Evolutionary conservation across 805 yeast species (phyloP), one percentile per base, ranked within the genome.

Genomic region (Dipodascus albidus): DNA sequence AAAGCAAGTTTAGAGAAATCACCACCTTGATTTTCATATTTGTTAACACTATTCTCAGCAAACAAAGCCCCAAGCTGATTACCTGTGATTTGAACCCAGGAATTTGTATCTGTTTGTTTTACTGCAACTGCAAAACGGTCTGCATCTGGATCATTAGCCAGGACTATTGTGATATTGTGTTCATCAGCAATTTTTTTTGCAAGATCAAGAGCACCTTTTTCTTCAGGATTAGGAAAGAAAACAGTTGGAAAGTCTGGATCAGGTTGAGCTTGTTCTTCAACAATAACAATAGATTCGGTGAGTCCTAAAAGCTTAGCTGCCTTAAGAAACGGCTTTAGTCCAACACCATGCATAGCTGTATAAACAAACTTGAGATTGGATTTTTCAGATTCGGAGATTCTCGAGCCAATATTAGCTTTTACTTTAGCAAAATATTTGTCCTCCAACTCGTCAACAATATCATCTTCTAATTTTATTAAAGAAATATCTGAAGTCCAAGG

Each of bases 341-440:
- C 99, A 4, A 91, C 96, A 8, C 99, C 99, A 66, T 91, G 98
- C 83, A 91, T 82, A 21, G 98, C 95, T 0, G 98, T 91, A 64
- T 91, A 91, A 1, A 89, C 86, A 54, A 84, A 81, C 23, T 52
- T 56, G 51, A 61, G 51, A 11, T 42, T 48, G n/a, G 52, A 51
- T 3, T 55, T 54, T 2, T 42, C 50, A 9, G 42, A 14, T 20
- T 52, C 44, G 33, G 48, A 42, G 33, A 24, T 44, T 23, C 17
- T 47, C 22, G 47, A 33, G 20, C 42, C 41, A 27, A 47, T 44
- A 22, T 20, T 51, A 21, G 31, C 49, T 38, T 38, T 22, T 53
- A 57, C 38, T n/a, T 50, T 52, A 31, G 35, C 50, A 24, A 53
- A 55, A 50, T 59, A 59, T 52, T 56, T 49, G 3, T 48, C 48